A percentile compares a stretch with the other conserved stretches of the same genome.
Conservation (phyloP, 2,329 filamentous ascomycete species). For the Fusarium nygamai region DNA sequence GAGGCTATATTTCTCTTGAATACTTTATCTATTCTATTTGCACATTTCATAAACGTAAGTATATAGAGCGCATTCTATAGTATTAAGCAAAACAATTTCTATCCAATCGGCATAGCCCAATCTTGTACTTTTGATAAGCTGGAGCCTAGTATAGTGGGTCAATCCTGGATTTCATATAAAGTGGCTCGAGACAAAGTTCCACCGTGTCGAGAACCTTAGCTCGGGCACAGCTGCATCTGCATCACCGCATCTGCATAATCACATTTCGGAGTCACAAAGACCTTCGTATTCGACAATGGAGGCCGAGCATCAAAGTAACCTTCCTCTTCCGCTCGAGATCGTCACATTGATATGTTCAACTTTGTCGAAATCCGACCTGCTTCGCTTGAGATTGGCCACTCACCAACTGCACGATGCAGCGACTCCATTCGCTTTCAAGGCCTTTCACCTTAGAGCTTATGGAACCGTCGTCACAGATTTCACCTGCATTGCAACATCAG, state of each 20-base stretch:
- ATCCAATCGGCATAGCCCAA: not conserved
- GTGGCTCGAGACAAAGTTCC: not conserved
- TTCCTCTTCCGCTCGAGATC: not conserved
- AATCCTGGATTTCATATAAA: not conserved
- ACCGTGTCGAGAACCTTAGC: not conserved
- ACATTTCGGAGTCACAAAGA: not conserved
- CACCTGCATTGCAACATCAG: not conserved
- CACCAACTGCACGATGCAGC: accelerated
- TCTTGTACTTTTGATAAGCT: not conserved
- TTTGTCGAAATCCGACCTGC: not conserved
- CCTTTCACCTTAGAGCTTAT: not conserved
- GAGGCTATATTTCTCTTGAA: accelerated
- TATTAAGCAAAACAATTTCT: accelerated
- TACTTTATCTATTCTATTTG: accelerated
- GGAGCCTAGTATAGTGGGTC: not conserved
- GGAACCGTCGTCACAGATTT: not conserved
- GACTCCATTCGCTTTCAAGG: not conserved
- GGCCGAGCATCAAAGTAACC: not conserved
- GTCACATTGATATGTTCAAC: not conserved
- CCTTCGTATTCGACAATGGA: not conserved
- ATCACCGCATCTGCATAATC: not conserved
- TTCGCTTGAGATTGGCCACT: not conserved
- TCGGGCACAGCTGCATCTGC: not conserved
- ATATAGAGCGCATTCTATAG: not conserved
- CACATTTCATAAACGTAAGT: not conserved